These are phyloP conservation scores for Kondoa malvinella DNA, from an alignment of 768 basidiomycete genomes.

Conservation along the genomic window DNA sequence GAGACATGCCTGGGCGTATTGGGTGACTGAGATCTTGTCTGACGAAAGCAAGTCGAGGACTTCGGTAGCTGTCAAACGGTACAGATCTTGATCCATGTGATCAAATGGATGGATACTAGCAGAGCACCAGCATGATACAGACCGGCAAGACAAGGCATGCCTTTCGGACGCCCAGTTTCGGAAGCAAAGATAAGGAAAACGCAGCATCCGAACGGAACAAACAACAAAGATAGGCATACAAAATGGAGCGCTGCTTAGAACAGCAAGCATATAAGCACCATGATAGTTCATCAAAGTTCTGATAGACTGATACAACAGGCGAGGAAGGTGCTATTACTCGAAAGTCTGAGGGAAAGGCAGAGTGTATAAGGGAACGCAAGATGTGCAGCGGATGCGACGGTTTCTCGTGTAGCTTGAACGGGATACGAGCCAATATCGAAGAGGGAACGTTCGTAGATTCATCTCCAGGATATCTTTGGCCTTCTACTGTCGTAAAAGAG, in stretches of 20 bases:
- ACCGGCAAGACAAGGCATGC: neutral
- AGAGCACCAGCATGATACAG: too few relatives aligned
- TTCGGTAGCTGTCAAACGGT: slow-evolving; percentile 23
- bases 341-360: slow-evolving; percentile 62
- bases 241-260: too few relatives aligned
- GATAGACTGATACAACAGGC: slow-evolving; percentile 70
- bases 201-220: too few relatives aligned
- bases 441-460: slow-evolving; percentile 65
- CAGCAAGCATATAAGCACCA: too few relatives aligned
- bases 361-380: slow-evolving; percentile 64
- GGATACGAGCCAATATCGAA: slow-evolving; percentile 64
- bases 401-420: slow-evolving; percentile 54
- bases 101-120: neutral
- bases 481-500: slow-evolving; percentile 3
- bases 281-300: slow-evolving; percentile 53
- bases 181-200: too few relatives aligned
- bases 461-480: slow-evolving; percentile 48
- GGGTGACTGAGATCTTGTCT: slow-evolving; percentile 21
- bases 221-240: too few relatives aligned
- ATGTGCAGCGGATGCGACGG: slow-evolving; percentile 72
- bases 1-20: slow-evolving; percentile 16
- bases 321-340: slow-evolving; percentile 46
- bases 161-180: too few relatives aligned
- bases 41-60: slow-evolving; percentile 17
- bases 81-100: slow-evolving; percentile 10